Evolutionary conservation across 768 basidiomycete species (phyloP).

Genomic region (Tylopilus subfusipes): DNA sequence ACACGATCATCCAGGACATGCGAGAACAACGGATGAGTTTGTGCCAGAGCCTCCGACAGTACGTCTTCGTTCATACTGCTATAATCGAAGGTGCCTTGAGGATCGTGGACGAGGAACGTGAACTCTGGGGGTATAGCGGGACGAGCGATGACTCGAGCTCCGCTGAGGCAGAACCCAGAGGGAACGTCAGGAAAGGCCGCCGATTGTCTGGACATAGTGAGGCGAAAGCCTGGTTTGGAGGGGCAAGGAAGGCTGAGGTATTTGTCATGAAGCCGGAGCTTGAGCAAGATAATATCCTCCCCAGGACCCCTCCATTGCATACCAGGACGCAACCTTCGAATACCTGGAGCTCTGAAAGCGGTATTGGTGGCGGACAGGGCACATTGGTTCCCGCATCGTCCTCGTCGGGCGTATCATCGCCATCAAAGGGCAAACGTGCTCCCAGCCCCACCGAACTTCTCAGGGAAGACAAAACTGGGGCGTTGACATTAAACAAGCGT

Average conservation of each 20-base stretch:
- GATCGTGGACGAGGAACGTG: constrained; percentile 70
- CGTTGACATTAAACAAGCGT: constrained; percentile 55
- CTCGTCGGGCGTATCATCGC: constrained; percentile 25
- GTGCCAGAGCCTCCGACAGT: constrained; percentile 92
- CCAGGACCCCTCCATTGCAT: constrained; percentile 9
- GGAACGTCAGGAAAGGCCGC: constrained; percentile 8
- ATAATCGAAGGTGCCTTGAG: constrained; percentile 77
- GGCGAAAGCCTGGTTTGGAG: constrained; percentile 6
- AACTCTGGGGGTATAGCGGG: constrained; percentile 29
- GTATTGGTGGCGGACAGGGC: neutral
- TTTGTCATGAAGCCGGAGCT: neutral
- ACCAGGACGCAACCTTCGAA: constrained; percentile 1
- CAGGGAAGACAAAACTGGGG: constrained; percentile 58
- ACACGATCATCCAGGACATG: constrained; percentile 86
- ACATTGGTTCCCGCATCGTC: constrained; percentile 10
- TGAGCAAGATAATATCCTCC: neutral
- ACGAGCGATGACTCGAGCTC: constrained; percentile 22
- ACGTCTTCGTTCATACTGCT: constrained; percentile 88
- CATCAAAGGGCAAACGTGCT: constrained; percentile 56
- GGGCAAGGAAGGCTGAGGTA: neutral
- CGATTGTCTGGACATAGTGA: constrained; percentile 18
- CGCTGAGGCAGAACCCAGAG: constrained; percentile 8
- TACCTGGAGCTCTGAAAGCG: constrained; percentile 4
- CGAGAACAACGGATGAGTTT: constrained; percentile 95
- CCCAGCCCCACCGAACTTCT: constrained; percentile 69